These are phyloP conservation scores for Neurospora sp. DNA, from an alignment of 495 filamentous ascomycete species.

Conservation along the genomic window DNA sequence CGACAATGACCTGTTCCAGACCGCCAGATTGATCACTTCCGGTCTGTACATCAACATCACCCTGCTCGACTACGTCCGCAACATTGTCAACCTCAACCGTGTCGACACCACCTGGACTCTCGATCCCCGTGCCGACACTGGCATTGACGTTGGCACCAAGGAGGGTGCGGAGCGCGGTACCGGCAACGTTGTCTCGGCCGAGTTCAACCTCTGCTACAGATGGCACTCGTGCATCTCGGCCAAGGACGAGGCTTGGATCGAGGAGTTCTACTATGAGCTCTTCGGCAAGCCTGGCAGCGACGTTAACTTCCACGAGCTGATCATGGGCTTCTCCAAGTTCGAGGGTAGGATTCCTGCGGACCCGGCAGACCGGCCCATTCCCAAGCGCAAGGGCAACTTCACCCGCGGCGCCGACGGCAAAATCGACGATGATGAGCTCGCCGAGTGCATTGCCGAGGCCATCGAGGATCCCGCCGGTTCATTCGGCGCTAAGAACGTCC, in stretches of 20 bases:
- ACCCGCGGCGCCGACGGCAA: conserved; percentile 26
- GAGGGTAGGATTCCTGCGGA: conserved; percentile 48
- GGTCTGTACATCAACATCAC: conserved; percentile 81
- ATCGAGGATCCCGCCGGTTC: conserved; percentile 56
- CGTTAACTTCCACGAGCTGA: conserved; percentile 46
- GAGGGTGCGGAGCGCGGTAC: conserved; percentile 42
- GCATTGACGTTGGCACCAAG: conserved; percentile 46
- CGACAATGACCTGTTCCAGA: conserved; percentile 80
- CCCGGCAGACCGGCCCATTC: conserved; percentile 55
- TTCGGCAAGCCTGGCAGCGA: conserved; percentile 49
- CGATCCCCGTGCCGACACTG: conserved; percentile 55
- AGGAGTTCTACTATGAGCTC: conserved; percentile 51
- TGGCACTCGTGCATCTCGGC: conserved; percentile 73
- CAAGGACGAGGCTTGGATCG: conserved; percentile 66
- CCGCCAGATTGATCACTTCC: conserved; percentile 65
- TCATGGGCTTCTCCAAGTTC: conserved; percentile 50
- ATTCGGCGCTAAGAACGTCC: conserved; percentile 66
- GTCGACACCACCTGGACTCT: conserved; percentile 70
- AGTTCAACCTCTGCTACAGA: conserved; percentile 60
- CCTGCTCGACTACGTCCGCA: conserved; percentile 72
- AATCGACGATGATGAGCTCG: conserved; percentile 59
- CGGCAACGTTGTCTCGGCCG: conserved; percentile 69
- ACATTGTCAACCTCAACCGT: conserved; percentile 74
- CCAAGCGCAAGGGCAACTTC: conserved; percentile 38
- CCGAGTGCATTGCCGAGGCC: conserved; percentile 51